Evolutionary conservation across 345 rosid species (phyloP).

Genomic region (Eucalyptus polybractea): DNA sequence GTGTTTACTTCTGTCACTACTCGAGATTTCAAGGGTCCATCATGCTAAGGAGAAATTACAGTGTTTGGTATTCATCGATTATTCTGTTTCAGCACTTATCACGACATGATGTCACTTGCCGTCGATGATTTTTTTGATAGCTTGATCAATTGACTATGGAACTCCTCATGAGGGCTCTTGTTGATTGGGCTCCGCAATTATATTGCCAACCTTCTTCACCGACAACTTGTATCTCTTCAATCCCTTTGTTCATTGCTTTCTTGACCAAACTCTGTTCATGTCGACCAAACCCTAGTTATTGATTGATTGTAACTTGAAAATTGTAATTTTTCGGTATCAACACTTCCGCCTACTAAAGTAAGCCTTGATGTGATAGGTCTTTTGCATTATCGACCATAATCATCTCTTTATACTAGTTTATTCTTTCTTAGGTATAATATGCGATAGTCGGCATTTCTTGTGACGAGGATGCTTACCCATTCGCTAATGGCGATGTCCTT

Average conservation of each 20-base stretch:
- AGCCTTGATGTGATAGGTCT: neutral
- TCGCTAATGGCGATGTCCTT: neutral
- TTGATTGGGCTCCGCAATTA: neutral
- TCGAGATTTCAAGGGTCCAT: neutral
- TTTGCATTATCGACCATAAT: neutral
- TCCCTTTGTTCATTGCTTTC: neutral
- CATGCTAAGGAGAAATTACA: neutral
- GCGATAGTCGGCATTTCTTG: neutral
- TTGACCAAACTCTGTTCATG: neutral
- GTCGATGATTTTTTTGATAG: accelerated
- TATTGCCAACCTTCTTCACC: neutral
- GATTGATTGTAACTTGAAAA: neutral
- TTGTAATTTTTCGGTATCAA: neutral
- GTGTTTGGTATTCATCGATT: neutral
- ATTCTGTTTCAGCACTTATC: neutral
- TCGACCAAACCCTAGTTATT: neutral
- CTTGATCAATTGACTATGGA: accelerated
- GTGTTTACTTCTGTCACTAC: neutral
- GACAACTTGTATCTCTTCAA: neutral
- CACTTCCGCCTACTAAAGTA: neutral
- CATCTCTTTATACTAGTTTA: neutral
- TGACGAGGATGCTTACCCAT: neutral
- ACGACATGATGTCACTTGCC: accelerated
- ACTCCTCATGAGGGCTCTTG: neutral
- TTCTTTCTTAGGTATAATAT: neutral